A percentile compares a stretch with the other conserved stretches of the same genome.
Evolutionary conservation across 768 basidiomycete genomes (phyloP).

Genomic region (Cystobasidium ongulense): DNA sequence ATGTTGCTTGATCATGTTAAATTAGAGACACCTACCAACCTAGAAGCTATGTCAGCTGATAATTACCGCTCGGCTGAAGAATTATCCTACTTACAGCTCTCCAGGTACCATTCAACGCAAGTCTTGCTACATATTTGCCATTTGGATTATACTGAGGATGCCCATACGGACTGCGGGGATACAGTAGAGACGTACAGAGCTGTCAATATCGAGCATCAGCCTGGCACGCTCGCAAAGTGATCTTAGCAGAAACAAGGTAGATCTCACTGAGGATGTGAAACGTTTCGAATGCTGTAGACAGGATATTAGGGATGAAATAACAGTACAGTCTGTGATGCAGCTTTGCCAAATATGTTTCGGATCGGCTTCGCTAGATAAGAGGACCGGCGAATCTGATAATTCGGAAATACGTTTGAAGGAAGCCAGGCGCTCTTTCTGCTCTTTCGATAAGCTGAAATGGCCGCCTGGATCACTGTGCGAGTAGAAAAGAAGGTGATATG

Average conservation of each 20-base stretch:
- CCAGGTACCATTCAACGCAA: background rate
- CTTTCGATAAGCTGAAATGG: slow-evolving; percentile 10
- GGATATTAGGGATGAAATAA: slow-evolving; percentile 3
- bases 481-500: no score
- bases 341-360: slow-evolving; percentile 16
- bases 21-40: background rate
- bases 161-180: background rate
- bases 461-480: slow-evolving; percentile 16
- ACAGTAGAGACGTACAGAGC: background rate
- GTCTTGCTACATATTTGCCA: background rate
- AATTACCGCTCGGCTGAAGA: background rate
- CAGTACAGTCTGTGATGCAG: slow-evolving; percentile 27
- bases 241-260: background rate
- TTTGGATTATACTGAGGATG: background rate
- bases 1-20: no score
- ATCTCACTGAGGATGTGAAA: slow-evolving; percentile 6
- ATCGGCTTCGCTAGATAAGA: background rate
- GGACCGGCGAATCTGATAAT: background rate
- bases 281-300: slow-evolving; percentile 22
- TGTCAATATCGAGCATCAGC: background rate
- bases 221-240: background rate
- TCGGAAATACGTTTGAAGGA: slow-evolving; percentile 21
- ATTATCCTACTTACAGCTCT: background rate
- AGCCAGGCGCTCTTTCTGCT: slow-evolving; percentile 1
- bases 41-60: background rate